Conservation (phyloP, 345 rosid genomes). For the Lepidium africanum region DNA sequence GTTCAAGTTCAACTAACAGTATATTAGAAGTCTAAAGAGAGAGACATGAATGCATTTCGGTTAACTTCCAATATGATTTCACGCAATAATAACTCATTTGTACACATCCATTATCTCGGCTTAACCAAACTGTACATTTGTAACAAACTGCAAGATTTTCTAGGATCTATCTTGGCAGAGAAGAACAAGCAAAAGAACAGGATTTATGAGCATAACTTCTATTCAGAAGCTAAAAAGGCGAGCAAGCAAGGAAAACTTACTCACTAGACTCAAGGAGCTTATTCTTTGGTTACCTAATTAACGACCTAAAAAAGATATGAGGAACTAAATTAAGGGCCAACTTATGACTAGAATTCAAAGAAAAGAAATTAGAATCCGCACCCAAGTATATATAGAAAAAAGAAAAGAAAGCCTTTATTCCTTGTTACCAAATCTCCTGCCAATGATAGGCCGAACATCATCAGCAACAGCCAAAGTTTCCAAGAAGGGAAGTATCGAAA, state of each 20-base stretch:
- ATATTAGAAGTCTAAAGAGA: neutral
- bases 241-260: conserved; percentile 26
- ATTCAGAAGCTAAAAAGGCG: conserved; percentile 16
- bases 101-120: conserved; percentile 30
- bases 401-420: conserved; percentile 23
- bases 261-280: conserved; percentile 17
- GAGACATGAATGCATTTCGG: conserved; percentile 4
- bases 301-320: conserved; percentile 23
- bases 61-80: conserved; percentile 21
- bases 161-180: conserved; percentile 29
- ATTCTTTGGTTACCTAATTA: conserved; percentile 29
- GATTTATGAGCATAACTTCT: conserved; percentile 18
- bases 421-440: conserved; percentile 69
- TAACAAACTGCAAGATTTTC: conserved; percentile 25
- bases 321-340: conserved; percentile 16
- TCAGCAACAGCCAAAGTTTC: conserved; percentile 78
- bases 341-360: conserved; percentile 12
- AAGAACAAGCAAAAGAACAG: conserved; percentile 7
- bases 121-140: conserved; percentile 30
- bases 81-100: conserved; percentile 22
- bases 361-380: conserved; percentile 22
- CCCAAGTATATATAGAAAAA: conserved; percentile 22
- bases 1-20: neutral
- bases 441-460: conserved; percentile 90
- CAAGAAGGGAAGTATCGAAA: conserved; percentile 84